Evolutionary conservation across 352 stramenopile genomes (phyloP), one percentile per base, ranked within the genome.

Genomic region (Phytophthora pisi): DNA sequence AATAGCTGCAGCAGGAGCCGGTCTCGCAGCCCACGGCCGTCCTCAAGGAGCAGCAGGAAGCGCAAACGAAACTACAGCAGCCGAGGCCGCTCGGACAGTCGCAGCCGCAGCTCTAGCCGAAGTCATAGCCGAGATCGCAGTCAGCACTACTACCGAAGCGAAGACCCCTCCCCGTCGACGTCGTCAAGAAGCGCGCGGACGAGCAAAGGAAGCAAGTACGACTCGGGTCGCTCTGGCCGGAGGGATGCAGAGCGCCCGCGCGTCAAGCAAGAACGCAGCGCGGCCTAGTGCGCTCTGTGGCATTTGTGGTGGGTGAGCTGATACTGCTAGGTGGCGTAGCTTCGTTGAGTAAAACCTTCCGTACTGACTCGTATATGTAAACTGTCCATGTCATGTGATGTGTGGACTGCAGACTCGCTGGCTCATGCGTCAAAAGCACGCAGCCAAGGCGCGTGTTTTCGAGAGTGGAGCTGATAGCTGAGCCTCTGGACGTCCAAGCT

Each of bases 101-200:
- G 68, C 0, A 86, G 70, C 16, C 74, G 72, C 36, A 88, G 69
- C 38, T 82, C 66, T n/a, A 84, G 72, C 47, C 73, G 74, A 59
- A 87, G 78, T 45, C 53, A 70, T 28, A 85, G 77, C 45, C 69
- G 72, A 70, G 64, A 71, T 4, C 69, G 69, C 16, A 67, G 52
- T 15, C 36, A 66, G n/a, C 16, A 40, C 34, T 71, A 72, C 51
- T 68, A 75, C 51, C 61, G 73, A 66, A 18, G 43, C 42, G 62
- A 75, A 20, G 58, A 75, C 36, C 45, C 67, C 6, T 66, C 68
- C 49, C 51, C 63, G 40, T 58, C 53, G 5, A 47, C 51, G 26
- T 64, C 61, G 31, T 70, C 61, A 30, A 68, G 56, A 55, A 72
- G 46, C 34, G 47, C 28, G 15, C 57, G 66, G 60, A 18, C 45